Percentiles rank a stretch among this genome's conserved stretches.
Evolutionary conservation across 768 basidiomycete species (phyloP).

Genomic region (Suillus bovinus): DNA sequence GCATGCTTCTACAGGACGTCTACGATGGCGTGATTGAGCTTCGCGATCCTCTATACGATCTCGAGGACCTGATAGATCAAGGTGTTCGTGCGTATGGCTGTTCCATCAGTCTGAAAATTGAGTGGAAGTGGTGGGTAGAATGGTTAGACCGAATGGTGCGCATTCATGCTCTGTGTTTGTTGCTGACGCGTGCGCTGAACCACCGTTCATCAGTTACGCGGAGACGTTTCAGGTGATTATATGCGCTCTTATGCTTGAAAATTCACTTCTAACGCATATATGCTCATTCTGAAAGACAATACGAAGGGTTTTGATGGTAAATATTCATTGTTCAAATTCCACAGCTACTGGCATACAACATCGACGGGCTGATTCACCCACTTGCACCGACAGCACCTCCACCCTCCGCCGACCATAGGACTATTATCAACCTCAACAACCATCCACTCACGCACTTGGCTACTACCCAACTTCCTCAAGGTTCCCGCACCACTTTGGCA

Average conservation of each 20-base stretch:
- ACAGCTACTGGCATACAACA: conserved; percentile 7
- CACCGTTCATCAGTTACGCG: conserved; percentile 4
- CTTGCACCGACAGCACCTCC: conserved; percentile 6
- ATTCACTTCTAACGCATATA: background rate
- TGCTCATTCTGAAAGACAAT: too few species aligned
- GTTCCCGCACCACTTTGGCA: conserved; percentile 28
- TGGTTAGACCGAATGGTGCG: conserved; percentile 25
- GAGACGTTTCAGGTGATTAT: conserved; percentile 22
- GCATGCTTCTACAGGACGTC: conserved; percentile 38
- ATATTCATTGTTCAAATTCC: background rate
- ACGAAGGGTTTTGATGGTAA: background rate
- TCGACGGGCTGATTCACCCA: conserved; percentile 14
- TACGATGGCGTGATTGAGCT: conserved; percentile 44
- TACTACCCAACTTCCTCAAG: conserved; percentile 14
- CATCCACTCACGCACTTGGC: conserved; percentile 16
- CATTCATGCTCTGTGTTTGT: background rate
- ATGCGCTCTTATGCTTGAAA: background rate
- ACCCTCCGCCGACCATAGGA: background rate
- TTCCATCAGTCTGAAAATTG: conserved; percentile 34
- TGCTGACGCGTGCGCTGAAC: conserved; percentile 1
- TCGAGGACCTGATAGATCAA: conserved; percentile 38
- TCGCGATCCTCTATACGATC: conserved; percentile 38
- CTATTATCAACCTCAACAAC: conserved; percentile 26
- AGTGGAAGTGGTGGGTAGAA: conserved; percentile 34
- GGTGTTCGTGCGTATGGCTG: conserved; percentile 39